Conservation (phyloP, 2,329 filamentous ascomycete genomes). For the Cladosporium sp. region DNA sequence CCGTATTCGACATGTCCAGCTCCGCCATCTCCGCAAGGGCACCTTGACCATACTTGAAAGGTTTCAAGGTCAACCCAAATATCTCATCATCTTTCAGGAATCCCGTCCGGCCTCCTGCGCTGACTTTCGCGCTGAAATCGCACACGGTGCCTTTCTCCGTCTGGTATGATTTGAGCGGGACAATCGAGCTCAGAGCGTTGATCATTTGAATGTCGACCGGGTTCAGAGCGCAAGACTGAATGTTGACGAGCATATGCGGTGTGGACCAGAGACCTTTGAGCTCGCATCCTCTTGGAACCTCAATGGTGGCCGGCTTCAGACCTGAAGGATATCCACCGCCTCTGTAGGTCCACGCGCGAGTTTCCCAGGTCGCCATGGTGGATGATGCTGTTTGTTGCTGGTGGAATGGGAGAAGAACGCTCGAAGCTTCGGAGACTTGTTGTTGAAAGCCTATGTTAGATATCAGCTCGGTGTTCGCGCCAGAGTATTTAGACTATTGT, state of each 20-base stretch:
- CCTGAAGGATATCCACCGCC: slow-evolving; percentile 25
- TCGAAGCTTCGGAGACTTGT: no score
- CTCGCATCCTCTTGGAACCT: slow-evolving; percentile 15
- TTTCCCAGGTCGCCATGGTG: slow-evolving; percentile 11
- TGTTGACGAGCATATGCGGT: slow-evolving; percentile 26
- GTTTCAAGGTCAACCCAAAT: slow-evolving; percentile 27
- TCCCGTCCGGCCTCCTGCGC: slow-evolving; percentile 18
- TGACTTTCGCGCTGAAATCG: slow-evolving; percentile 28
- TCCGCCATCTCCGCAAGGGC: slow-evolving; percentile 26
- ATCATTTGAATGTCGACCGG: slow-evolving; percentile 33
- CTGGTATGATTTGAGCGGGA: slow-evolving; percentile 18
- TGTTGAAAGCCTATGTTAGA: no score
- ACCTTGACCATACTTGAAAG: slow-evolving; percentile 22
- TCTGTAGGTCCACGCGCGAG: slow-evolving; percentile 30
- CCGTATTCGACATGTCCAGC: slow-evolving; percentile 21
- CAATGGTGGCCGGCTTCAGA: slow-evolving; percentile 22
- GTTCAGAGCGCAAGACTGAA: slow-evolving; percentile 30
- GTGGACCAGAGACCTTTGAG: slow-evolving; percentile 17
- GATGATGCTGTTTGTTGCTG: background rate
- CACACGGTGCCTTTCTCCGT: slow-evolving; percentile 26
- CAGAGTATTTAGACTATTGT: no score
- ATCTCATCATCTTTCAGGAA: slow-evolving; percentile 28
- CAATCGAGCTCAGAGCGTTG: slow-evolving; percentile 26
- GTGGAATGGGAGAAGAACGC: no score
- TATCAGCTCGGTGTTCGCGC: no score